These are phyloP conservation scores for Brassica balearica DNA, from an alignment of 441 rosid genomes.

Conservation along the genomic window DNA sequence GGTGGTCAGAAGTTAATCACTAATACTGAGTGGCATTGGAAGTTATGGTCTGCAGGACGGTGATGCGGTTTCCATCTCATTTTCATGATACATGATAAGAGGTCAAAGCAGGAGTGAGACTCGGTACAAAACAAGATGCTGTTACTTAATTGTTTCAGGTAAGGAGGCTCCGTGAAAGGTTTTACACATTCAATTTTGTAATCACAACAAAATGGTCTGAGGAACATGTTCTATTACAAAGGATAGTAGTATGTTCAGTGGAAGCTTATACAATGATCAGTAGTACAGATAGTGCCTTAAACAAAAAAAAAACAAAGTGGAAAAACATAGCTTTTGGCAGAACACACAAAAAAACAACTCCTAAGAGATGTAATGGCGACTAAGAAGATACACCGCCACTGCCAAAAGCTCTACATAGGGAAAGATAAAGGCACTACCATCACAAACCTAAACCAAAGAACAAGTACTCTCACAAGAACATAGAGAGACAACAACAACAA, in stretches of 20 bases:
- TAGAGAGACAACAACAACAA: constrained; percentile 32
- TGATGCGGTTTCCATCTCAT: constrained; percentile 61
- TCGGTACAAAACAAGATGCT: neutral
- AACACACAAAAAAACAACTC: constrained; percentile 40
- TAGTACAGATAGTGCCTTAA: constrained; percentile 38
- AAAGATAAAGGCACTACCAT: constrained; percentile 31
- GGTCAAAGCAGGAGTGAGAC: neutral
- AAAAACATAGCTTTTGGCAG: constrained; percentile 45
- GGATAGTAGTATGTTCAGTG: constrained; percentile 25
- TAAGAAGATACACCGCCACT: constrained; percentile 43
- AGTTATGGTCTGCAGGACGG: constrained; percentile 74
- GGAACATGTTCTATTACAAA: constrained; percentile 33
- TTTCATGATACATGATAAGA: constrained; percentile 2
- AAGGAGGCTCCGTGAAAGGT: too few relatives aligned
- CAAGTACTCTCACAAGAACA: constrained; percentile 34
- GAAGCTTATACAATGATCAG: constrained; percentile 32
- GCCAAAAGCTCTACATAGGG: constrained; percentile 44
- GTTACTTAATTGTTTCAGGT: too few relatives aligned
- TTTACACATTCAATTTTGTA: constrained; percentile 33
- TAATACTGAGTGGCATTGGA: constrained; percentile 58
- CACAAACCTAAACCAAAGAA: constrained; percentile 32
- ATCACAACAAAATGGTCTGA: constrained; percentile 34
- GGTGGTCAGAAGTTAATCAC: constrained; percentile 66
- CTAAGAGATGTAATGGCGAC: constrained; percentile 41
- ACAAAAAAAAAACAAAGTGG: constrained; percentile 15